phyloP scores from a whole-genome alignment of 306 rosid genomes.

The Citrullus colocynthis region DNA sequence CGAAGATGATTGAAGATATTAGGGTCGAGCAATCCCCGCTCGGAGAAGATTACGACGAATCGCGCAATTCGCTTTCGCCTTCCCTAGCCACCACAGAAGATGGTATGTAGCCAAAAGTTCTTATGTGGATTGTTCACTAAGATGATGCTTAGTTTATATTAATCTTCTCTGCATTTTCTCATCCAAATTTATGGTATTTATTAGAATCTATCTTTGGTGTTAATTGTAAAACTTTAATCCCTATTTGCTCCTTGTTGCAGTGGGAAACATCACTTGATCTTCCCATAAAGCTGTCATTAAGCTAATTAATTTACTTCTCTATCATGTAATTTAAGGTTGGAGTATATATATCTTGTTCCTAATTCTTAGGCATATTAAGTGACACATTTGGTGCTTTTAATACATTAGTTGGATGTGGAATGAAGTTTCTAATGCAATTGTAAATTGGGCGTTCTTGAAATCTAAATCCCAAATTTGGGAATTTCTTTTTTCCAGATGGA shows the following conservation, averaged over 20 bases:
- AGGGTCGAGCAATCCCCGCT: slow-evolving; percentile 94
- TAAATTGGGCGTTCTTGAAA: too few species aligned
- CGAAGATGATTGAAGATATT: slow-evolving; percentile 81
- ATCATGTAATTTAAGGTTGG: slow-evolving; percentile 20
- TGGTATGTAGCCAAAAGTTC: slow-evolving; percentile 27
- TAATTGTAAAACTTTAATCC: slow-evolving; percentile 31
- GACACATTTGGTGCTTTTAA: too few species aligned
- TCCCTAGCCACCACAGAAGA: slow-evolving; percentile 94
- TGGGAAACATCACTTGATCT: slow-evolving; percentile 16
- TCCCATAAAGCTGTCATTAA: slow-evolving; percentile 15
- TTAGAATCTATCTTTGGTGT: slow-evolving; percentile 20
- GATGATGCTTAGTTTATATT: slow-evolving; percentile 1
- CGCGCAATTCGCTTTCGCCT: slow-evolving; percentile 78
- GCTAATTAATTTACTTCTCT: slow-evolving; percentile 16
- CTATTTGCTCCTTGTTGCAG: slow-evolving; percentile 17
- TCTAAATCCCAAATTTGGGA: too few species aligned
- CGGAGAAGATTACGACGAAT: slow-evolving; percentile 84
- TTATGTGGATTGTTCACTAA: neutral
- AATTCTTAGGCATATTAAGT: neutral
- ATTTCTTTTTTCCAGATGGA: too few species aligned
- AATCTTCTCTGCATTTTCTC: slow-evolving; percentile 1
- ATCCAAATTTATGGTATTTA: slow-evolving; percentile 10
- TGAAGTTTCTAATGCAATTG: too few species aligned
- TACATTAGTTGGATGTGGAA: too few species aligned
- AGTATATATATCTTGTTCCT: neutral